A percentile compares a stretch with the other conserved stretches of the same genome.
phyloP scores from a whole-genome alignment of 179 eudicot species.

The Spinacia oleracea region DNA sequence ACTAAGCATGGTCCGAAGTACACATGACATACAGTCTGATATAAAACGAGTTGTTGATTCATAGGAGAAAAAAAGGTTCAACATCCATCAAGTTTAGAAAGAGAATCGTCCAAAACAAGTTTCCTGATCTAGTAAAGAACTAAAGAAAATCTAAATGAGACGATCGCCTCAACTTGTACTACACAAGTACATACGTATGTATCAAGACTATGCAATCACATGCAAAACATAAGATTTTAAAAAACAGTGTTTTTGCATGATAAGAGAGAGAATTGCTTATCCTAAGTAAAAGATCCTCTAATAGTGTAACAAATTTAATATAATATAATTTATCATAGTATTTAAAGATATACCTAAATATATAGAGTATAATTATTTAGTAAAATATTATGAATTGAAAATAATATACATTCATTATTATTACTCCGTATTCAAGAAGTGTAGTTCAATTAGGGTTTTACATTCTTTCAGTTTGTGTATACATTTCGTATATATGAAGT shows the following conservation, averaged over 20 bases:
- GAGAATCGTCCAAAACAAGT: background rate
- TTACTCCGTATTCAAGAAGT: too few relatives aligned
- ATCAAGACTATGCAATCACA: constrained; percentile 1
- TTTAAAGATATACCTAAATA: background rate
- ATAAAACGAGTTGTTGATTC: too few relatives aligned
- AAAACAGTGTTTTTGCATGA: background rate
- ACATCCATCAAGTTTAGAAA: background rate
- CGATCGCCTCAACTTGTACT: background rate
- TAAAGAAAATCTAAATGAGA: background rate
- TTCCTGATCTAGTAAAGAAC: background rate
- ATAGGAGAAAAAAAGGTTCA: background rate
- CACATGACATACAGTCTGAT: too few relatives aligned
- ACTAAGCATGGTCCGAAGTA: too few relatives aligned
- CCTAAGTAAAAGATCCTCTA: background rate
- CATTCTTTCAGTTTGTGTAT: background rate
- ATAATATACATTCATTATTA: background rate
- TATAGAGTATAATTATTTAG: background rate
- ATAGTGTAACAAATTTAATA: background rate
- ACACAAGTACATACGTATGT: background rate
- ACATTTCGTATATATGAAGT: background rate
- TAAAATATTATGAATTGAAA: background rate
- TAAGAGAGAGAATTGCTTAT: constrained; percentile 1
- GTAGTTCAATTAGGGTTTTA: background rate
- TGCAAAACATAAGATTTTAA: constrained; percentile 7
- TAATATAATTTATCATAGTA: background rate